A percentile compares a stretch with the other conserved stretches of the same genome.
Conservation (phyloP, 1,139 yeast genomes). For the Geotrichum armillariae region DNA sequence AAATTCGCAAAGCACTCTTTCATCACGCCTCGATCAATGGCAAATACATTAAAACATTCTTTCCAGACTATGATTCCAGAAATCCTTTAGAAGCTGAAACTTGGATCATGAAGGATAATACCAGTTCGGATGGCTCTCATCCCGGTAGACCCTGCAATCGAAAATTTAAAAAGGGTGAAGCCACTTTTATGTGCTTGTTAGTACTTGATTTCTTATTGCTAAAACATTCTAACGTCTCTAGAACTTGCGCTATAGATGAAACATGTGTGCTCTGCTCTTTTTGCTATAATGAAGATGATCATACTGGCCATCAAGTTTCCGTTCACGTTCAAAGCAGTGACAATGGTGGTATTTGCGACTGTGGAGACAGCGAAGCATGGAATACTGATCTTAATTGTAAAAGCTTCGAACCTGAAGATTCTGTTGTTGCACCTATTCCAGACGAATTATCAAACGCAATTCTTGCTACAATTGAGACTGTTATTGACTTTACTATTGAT, state of each 20-base stretch:
- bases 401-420: conserved; percentile 32
- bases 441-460: conserved; percentile 34
- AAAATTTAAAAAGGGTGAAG: conserved; percentile 76
- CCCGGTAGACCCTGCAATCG: conserved; percentile 74
- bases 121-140: conserved; percentile 45
- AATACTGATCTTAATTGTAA: conserved; percentile 53
- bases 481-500: conserved; percentile 76
- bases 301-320: conserved; percentile 73
- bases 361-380: conserved; percentile 91
- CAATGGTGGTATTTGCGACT: conserved; percentile 93
- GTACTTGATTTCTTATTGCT: conserved; percentile 21
- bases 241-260: conserved; percentile 80
- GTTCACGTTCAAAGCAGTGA: conserved; percentile 73
- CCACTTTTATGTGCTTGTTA: conserved; percentile 69
- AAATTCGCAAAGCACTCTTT: conserved; percentile 51
- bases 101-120: conserved; percentile 30
- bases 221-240: conserved; percentile 12
- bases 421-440: conserved; percentile 25
- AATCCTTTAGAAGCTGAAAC: too few species aligned
- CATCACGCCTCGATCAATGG: conserved; percentile 54
- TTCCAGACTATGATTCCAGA: conserved; percentile 39
- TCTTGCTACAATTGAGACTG: conserved; percentile 48
- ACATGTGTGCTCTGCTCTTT: conserved; percentile 81
- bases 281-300: conserved; percentile 73
- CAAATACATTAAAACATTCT: conserved; percentile 48